These are phyloP conservation scores for Secale cereale DNA, from an alignment of 176 grass and related monocot species.

Conservation along the genomic window DNA sequence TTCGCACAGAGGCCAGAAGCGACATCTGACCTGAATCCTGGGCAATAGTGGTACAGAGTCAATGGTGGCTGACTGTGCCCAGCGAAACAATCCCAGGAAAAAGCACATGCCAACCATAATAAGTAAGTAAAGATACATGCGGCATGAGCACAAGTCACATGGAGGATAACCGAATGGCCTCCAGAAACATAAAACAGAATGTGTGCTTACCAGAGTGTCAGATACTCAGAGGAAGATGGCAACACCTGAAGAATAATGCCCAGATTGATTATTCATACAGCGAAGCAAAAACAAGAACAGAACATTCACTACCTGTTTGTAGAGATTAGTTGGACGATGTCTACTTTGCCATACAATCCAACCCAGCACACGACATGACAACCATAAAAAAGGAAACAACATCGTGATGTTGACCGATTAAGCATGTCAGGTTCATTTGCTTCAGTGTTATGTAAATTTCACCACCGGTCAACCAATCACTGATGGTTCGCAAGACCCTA, in stretches of 20 bases:
- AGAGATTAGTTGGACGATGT: neutral
- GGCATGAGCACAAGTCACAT: neutral
- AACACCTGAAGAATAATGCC: neutral
- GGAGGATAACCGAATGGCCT: neutral
- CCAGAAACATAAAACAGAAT: neutral
- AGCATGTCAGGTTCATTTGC: neutral
- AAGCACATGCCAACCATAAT: neutral
- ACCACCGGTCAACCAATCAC: neutral
- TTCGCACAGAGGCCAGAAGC: too few relatives aligned
- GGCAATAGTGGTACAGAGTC: neutral
- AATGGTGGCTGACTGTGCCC: neutral
- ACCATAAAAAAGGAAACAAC: neutral
- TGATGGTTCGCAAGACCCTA: neutral
- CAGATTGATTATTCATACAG: neutral
- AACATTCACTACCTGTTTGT: neutral
- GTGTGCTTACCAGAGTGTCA: neutral
- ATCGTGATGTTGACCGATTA: neutral
- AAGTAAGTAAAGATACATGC: too few relatives aligned
- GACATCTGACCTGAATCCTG: neutral
- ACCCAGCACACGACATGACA: neutral
- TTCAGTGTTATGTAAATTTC: neutral
- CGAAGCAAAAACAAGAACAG: neutral
- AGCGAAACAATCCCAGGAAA: neutral
- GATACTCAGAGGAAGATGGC: neutral
- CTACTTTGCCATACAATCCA: neutral